phyloP scores from a whole-genome alignment of 176 grass and related monocot genomes.

The Cymbopogon citratus region DNA sequence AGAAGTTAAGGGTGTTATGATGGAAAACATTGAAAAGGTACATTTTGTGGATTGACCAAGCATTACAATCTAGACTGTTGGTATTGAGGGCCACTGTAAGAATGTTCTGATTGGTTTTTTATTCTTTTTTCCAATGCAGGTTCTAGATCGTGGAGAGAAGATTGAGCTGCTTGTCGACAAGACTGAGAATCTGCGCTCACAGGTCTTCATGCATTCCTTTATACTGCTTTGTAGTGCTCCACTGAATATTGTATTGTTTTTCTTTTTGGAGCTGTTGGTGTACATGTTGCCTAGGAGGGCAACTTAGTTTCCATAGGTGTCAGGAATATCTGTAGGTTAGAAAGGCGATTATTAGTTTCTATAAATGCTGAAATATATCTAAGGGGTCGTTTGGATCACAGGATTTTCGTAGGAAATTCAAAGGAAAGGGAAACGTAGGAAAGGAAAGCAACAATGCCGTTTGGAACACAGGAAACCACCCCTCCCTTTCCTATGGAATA shows the following conservation, averaged over 20 bases:
- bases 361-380: background rate
- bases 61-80: background rate
- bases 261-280: background rate
- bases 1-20: slow-evolving; percentile 95
- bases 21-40: slow-evolving; percentile 96
- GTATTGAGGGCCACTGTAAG: background rate
- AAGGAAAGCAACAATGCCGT: too few species aligned
- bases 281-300: background rate
- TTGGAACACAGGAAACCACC: too few species aligned
- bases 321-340: background rate
- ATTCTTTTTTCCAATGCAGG: slow-evolving; percentile 30
- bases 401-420: too few species aligned
- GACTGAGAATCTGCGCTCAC: slow-evolving; percentile 72
- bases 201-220: slow-evolving; percentile 31
- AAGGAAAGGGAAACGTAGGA: too few species aligned
- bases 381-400: too few species aligned
- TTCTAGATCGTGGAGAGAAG: slow-evolving; percentile 90
- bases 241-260: background rate
- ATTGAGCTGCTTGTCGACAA: slow-evolving; percentile 91
- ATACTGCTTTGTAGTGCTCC: background rate
- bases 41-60: background rate
- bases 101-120: background rate
- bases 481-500: too few species aligned
- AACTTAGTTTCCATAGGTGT: background rate
- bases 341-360: background rate